Base-by-base conservation (phyloP, 2,329 filamentous ascomycete species). In the Fusarium compactum region DNA sequence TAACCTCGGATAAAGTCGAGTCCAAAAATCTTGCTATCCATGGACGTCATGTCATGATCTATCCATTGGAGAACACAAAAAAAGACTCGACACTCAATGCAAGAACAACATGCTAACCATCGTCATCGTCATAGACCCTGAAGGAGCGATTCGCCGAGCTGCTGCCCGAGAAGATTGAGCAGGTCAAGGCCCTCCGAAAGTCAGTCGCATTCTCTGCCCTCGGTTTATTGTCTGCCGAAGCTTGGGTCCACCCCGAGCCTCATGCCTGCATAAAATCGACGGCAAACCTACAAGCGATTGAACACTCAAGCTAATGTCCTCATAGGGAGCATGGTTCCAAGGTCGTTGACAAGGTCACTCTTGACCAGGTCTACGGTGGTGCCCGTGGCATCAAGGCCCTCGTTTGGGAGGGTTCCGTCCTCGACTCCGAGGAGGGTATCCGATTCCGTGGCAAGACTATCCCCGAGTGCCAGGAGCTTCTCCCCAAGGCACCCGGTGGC, bases 381-480 rank as follows among this genome's bases (percentile, higher is more conserved):
- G 96, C 96, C 80, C 95, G 96, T 87, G 95, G 96, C 80, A 97
- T 99, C 87, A 99, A 98, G 90, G 92, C 91, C 77, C 91, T 99
- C 69, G 96, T 99, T 78, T 99, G 96, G 96, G 96, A 99, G 86
- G 92, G 95, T 78, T 99, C 96, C 79, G 96, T 99, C 78, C 92
- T 99, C 79, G 96, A 99, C 85, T 89, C 95, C 62, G 94, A 98
- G 88, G 96, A 99, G 89, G 96, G 96, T 86, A 99, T 99, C 85
- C 93, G 96, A 78, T 99, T 99, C 91, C 92, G 96, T 82, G 96
- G 96, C 87, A 96, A 95, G 90, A 99, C 96, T 75, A 99, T 99
- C 79, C 96, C 96, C 77, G 96, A 99, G 85, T 98, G 95, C 90
- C 96, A 98, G 89, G 87, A 98, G 84, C 86, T 97, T 78, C 94